phyloP scores from a whole-genome alignment of 1,284 basidiomycete species.

The Puccinia coronata region DNA sequence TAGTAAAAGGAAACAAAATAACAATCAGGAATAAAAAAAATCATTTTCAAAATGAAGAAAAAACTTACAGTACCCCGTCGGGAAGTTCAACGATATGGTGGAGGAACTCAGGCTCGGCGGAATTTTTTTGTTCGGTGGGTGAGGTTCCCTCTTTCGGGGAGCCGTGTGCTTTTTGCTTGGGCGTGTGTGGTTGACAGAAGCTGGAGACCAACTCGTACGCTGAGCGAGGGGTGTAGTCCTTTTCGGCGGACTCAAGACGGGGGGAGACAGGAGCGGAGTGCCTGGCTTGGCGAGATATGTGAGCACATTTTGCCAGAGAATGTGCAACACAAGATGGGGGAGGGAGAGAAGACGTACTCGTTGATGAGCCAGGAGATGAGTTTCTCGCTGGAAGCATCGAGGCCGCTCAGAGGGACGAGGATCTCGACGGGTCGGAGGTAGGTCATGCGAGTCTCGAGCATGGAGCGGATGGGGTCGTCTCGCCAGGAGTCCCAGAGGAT shows the following conservation, averaged over 20 bases:
- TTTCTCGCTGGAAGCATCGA: conserved; percentile 54
- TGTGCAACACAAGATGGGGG: neutral
- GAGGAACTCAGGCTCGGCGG: conserved; percentile 9
- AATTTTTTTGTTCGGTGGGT: neutral
- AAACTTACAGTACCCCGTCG: conserved; percentile 30
- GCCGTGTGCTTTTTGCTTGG: neutral
- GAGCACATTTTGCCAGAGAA: neutral
- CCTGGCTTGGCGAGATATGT: neutral
- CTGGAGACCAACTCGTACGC: conserved; percentile 32
- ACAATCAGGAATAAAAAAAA: neutral
- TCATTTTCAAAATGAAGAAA: neutral
- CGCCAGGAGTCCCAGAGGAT: conserved; percentile 36
- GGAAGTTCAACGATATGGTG: conserved; percentile 40
- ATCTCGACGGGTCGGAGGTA: conserved; percentile 35
- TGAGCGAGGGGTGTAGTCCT: conserved; percentile 12
- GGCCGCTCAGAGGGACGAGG: conserved; percentile 46
- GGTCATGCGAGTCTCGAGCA: conserved; percentile 23
- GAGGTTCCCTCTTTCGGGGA: neutral
- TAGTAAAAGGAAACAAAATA: neutral
- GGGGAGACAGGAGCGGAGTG: neutral
- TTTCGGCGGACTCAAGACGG: conserved; percentile 22
- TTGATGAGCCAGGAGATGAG: conserved; percentile 52
- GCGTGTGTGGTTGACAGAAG: conserved; percentile 24
- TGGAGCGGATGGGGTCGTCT: conserved; percentile 27
- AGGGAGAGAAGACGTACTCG: neutral